Evolutionary conservation across 176 grass and related monocot species (phyloP), one percentile per base, ranked within the genome.

Genomic region (Tillandsia fasciculata): DNA sequence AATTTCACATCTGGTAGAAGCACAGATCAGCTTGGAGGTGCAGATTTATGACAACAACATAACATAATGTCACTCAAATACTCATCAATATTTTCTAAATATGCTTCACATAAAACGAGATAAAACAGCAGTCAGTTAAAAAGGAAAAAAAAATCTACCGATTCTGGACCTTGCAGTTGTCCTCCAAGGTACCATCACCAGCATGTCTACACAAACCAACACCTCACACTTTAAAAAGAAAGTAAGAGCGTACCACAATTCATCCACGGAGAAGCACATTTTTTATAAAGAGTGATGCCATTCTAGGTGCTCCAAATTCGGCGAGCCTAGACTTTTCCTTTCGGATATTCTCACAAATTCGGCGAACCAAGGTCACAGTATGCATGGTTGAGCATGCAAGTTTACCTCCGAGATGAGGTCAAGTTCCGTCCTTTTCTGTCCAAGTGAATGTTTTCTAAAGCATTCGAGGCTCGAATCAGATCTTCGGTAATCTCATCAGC

Each of bases 401-500:
- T 7, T 61, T 57, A 92, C 81, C 83, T 85, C 92, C 92, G 89
- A 79, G 88, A 87, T 78, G 92, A 78, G 0, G 88, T 89, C 50
- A 92, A 74, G 79, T 85, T 92, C 9, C 83, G 74, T 42, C 86
- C 70, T 84, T 92, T 99, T 53, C 84, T 78, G 66, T 99, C 89
- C 54, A 99, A 73, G 28, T 93, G 94, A 57, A 88, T 69, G 57
- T 90, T 99, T 79, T 93, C 89, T 15, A 99, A 58, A 76, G 86
- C 84, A 71, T 75, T 82, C 12, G 89, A 83, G 74, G 89, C 76
- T 15, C 72, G 89, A 63, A 93, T 78, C 64, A 99, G 84, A 77
- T 99, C 86, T 50, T 99, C 94, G 13, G 89, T 86, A 22, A 90
- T 70, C 66, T 90, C 90, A 69, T 99, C 89, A 6, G 78, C 83